Percentiles rank a stretch among this genome's conserved stretches.
Conservation (phyloP, 306 rosid genomes). For the Vigna angularis region DNA sequence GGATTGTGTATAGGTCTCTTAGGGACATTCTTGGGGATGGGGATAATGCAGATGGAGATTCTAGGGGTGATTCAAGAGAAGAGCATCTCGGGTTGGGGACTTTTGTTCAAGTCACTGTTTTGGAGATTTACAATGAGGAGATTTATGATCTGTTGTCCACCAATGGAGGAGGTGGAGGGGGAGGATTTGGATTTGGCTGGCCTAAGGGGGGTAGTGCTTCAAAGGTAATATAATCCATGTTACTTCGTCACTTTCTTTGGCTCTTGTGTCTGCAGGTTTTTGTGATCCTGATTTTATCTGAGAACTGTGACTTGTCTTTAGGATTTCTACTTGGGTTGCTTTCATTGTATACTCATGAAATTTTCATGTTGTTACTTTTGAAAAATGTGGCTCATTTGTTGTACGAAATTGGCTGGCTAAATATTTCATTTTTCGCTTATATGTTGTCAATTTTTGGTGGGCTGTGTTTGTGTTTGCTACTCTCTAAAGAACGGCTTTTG, state of each 20-base stretch:
- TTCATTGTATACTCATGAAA: neutral
- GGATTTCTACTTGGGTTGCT: slow-evolving; percentile 20
- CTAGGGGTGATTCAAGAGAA: slow-evolving; percentile 43
- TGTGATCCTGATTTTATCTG: neutral
- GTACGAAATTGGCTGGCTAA: neutral
- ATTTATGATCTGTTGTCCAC: slow-evolving; percentile 83
- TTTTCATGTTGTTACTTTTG: neutral
- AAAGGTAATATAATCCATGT: slow-evolving; percentile 61
- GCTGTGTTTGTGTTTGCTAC: slow-evolving; percentile 13
- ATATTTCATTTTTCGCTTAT: neutral
- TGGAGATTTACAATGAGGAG: slow-evolving; percentile 98
- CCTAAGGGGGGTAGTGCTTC: slow-evolving; percentile 82
- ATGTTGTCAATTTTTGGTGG: slow-evolving; percentile 26
- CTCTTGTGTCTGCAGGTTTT: neutral
- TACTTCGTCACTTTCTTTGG: neutral
- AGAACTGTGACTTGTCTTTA: slow-evolving; percentile 5
- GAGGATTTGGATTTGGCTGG: slow-evolving; percentile 87
- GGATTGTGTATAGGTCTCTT: slow-evolving; percentile 86
- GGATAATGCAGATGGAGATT: slow-evolving; percentile 43
- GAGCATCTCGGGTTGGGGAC: slow-evolving; percentile 53
- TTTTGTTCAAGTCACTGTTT: slow-evolving; percentile 91
- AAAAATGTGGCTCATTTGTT: too few relatives aligned
- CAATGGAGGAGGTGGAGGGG: slow-evolving; percentile 69
- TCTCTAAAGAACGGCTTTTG: neutral
- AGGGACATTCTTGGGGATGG: slow-evolving; percentile 86